Conservation (phyloP, 176 grass and related monocot genomes). For the Stipa capillata region DNA sequence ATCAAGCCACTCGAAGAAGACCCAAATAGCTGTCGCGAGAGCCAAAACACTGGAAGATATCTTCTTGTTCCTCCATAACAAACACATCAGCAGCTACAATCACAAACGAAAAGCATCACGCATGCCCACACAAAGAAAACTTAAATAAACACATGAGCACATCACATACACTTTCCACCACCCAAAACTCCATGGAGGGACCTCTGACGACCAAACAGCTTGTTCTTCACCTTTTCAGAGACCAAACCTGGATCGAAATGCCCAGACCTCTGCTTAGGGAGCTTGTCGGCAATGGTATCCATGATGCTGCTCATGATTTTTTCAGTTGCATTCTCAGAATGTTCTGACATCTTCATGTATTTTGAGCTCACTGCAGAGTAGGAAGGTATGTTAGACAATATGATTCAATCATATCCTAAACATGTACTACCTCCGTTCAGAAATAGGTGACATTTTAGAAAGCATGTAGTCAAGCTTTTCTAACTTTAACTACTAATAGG, state of each 20-base stretch:
- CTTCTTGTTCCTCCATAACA: slow-evolving; percentile 94
- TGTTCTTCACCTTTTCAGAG: slow-evolving; percentile 41
- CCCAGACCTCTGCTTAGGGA: slow-evolving; percentile 48
- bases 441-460: too few species aligned
- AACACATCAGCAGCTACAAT: slow-evolving; percentile 88
- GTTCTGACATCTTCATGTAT: slow-evolving; percentile 40
- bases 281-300: too few species aligned
- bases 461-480: too few species aligned
- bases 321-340: slow-evolving; percentile 42
- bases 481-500: too few species aligned
- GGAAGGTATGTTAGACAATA: not conserved
- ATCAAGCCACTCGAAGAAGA: slow-evolving; percentile 88
- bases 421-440: too few species aligned
- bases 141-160: not conserved
- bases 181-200: slow-evolving; percentile 63
- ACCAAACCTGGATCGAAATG: slow-evolving; percentile 37
- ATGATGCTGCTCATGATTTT: too few species aligned
- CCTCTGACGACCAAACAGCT: slow-evolving; percentile 60
- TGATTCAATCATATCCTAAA: not conserved
- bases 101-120: not conserved
- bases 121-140: not conserved
- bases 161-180: slow-evolving; percentile 65
- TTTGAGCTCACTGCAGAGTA: not conserved
- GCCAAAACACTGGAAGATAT: slow-evolving; percentile 79
- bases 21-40: slow-evolving; percentile 59